Evolutionary conservation across 176 grass and related monocot genomes (phyloP).

Genomic region (Calamus simplicifolius): DNA sequence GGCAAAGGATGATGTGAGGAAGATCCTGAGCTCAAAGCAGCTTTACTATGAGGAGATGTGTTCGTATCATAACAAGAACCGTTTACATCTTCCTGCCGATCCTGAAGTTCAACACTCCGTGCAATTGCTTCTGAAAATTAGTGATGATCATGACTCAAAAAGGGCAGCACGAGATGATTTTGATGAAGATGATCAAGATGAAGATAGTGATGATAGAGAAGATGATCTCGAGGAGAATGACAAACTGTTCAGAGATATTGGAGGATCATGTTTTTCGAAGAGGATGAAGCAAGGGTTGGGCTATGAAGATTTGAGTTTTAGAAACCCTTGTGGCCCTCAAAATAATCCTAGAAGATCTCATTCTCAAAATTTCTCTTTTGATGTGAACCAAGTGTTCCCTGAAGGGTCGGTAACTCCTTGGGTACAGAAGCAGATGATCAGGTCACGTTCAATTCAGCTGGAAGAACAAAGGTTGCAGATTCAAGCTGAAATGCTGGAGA

Average conservation of each 20-base stretch:
- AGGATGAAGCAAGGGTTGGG: conserved; percentile 18
- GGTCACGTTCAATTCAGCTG: conserved; percentile 15
- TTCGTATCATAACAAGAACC: conserved; percentile 69
- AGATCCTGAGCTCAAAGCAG: conserved; percentile 60
- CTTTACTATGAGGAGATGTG: conserved; percentile 85
- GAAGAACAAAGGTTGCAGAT: conserved; percentile 45
- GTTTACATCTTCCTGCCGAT: conserved; percentile 46
- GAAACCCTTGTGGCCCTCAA: conserved; percentile 1
- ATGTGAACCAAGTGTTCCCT: conserved; percentile 26
- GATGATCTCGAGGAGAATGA: conserved; percentile 22
- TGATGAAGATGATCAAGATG: conserved; percentile 30
- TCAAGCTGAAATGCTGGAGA: conserved; percentile 49
- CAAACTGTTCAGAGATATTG: too few species aligned
- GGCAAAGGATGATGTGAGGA: conserved; percentile 56
- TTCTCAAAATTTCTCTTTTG: conserved; percentile 26
- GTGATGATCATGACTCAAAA: conserved; percentile 34
- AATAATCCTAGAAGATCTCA: conserved; percentile 13
- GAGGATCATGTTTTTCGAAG: conserved; percentile 21
- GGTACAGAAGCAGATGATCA: conserved; percentile 22
- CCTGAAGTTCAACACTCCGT: conserved; percentile 35
- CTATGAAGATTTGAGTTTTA: conserved; percentile 13
- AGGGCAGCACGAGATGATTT: conserved; percentile 20
- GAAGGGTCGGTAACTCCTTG: conserved; percentile 18
- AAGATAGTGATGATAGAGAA: conserved; percentile 26
- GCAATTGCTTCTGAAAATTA: conserved; percentile 31